Evolutionary conservation across 768 basidiomycete genomes (phyloP).

Genomic region (Guyanaporus albipodus): DNA sequence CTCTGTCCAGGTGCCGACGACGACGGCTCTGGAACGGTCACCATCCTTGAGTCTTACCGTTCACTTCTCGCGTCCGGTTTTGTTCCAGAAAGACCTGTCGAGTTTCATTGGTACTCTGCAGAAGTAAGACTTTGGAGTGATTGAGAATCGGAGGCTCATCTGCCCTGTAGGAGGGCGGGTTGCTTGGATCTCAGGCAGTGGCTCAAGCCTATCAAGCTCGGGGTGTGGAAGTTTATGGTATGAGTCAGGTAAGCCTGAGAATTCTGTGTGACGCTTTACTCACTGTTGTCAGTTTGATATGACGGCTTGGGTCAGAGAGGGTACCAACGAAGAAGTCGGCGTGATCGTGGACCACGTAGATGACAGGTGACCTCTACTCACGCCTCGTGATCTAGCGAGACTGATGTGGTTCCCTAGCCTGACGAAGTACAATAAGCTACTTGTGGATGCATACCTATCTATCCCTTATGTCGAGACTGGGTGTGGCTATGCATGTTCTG

Average conservation of each 20-base stretch:
- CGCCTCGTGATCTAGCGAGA: constrained; percentile 8
- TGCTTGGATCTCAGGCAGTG: constrained; percentile 88
- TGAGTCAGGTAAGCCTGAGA: constrained; percentile 28
- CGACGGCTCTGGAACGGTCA: constrained; percentile 44
- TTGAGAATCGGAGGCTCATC: neutral
- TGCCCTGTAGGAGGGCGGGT: constrained; percentile 58
- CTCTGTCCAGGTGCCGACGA: constrained; percentile 36
- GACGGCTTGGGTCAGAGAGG: constrained; percentile 91
- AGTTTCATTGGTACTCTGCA: constrained; percentile 49
- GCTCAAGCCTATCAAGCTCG: constrained; percentile 62
- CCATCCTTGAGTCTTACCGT: constrained; percentile 43
- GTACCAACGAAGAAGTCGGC: constrained; percentile 73
- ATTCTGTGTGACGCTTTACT: constrained; percentile 6
- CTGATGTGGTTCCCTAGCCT: constrained; percentile 43
- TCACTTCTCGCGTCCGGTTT: constrained; percentile 40
- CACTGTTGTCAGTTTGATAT: constrained; percentile 71
- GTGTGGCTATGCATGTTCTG: constrained; percentile 93
- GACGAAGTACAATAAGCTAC: constrained; percentile 73
- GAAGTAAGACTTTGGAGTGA: constrained; percentile 27
- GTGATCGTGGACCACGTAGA: constrained; percentile 85
- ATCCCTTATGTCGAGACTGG: constrained; percentile 81
- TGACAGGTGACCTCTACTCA: constrained; percentile 39
- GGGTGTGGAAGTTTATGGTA: constrained; percentile 22
- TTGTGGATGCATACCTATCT: constrained; percentile 71
- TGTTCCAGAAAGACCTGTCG: constrained; percentile 39